Percentiles rank a stretch among this genome's conserved stretches.
These are phyloP conservation scores for Pseudogymnoascus sp. DNA, from an alignment of 2,329 filamentous ascomycete species.

Conservation along the genomic window DNA sequence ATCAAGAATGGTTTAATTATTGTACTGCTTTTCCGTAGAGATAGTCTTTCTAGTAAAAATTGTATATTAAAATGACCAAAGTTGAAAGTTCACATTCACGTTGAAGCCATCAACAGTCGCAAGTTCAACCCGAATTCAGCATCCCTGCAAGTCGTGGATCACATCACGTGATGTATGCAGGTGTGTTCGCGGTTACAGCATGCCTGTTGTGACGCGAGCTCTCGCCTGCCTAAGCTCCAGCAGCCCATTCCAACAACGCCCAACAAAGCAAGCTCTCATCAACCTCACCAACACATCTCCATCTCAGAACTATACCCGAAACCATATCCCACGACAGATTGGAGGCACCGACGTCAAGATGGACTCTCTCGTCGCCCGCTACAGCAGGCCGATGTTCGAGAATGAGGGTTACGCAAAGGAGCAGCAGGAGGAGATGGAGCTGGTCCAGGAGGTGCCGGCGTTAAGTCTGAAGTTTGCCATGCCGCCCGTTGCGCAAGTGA, in stretches of 20 bases:
- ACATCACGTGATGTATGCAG: background rate
- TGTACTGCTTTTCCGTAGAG: background rate
- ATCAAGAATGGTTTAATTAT: background rate
- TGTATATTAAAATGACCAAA: background rate
- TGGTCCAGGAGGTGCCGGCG: conserved; percentile 60
- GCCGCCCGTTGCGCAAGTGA: conserved; percentile 82
- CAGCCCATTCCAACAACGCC: conserved; percentile 1
- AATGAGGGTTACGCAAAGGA: conserved; percentile 63
- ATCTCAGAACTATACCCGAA: background rate
- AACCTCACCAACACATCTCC: conserved; percentile 2
- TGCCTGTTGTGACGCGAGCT: conserved; percentile 8
- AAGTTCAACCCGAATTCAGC: background rate
- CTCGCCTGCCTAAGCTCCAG: conserved; percentile 8
- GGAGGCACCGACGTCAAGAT: conserved; percentile 40
- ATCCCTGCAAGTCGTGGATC: background rate
- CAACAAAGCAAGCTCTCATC: conserved; percentile 4
- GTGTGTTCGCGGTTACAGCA: conserved; percentile 8
- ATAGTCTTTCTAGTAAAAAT: conserved; percentile 3
- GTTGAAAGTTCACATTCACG: too few species aligned
- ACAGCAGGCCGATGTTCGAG: conserved; percentile 70
- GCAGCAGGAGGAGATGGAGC: conserved; percentile 60
- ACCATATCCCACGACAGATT: conserved; percentile 5
- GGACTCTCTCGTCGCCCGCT: conserved; percentile 89
- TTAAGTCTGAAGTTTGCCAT: conserved; percentile 91
- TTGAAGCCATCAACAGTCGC: background rate